phyloP scores from a whole-genome alignment of 805 yeast genomes.

The Komagataella populi region DNA sequence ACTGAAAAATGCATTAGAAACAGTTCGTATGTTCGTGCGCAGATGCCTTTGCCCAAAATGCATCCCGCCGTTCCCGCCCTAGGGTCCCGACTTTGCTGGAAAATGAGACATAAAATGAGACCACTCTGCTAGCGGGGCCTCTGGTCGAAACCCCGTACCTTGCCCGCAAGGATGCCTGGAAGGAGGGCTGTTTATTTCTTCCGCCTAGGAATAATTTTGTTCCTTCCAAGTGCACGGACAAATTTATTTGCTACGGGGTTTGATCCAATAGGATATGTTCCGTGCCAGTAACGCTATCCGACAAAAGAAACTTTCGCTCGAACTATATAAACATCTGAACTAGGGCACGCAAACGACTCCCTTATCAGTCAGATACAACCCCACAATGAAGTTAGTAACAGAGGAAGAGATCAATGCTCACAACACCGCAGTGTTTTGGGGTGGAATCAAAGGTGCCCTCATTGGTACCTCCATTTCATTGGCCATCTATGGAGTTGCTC shows the following conservation, averaged over 20 bases:
- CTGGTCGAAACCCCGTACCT: not conserved
- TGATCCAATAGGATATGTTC: not conserved
- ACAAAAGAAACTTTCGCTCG: not conserved
- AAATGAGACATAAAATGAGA: not conserved
- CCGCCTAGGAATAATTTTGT: too few relatives aligned
- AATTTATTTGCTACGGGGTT: not conserved
- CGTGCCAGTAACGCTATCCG: not conserved
- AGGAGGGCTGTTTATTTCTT: not conserved
- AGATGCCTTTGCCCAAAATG: not conserved
- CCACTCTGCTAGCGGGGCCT: not conserved
- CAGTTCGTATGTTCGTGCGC: not conserved
- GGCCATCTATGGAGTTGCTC: conserved; percentile 38
- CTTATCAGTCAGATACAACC: not conserved
- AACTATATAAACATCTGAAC: not conserved
- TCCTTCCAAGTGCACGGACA: not conserved
- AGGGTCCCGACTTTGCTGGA: not conserved
- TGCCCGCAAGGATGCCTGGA: not conserved
- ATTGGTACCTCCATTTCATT: conserved; percentile 45
- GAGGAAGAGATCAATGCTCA: conserved; percentile 59
- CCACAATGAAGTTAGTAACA: conserved; percentile 50
- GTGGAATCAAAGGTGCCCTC: conserved; percentile 47
- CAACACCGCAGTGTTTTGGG: conserved; percentile 38
- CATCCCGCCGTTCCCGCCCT: not conserved
- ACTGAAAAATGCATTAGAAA: not conserved
- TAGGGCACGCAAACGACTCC: not conserved